Conservation (phyloP, 23 red algal genomes). For the Agarophyton chilense region DNA sequence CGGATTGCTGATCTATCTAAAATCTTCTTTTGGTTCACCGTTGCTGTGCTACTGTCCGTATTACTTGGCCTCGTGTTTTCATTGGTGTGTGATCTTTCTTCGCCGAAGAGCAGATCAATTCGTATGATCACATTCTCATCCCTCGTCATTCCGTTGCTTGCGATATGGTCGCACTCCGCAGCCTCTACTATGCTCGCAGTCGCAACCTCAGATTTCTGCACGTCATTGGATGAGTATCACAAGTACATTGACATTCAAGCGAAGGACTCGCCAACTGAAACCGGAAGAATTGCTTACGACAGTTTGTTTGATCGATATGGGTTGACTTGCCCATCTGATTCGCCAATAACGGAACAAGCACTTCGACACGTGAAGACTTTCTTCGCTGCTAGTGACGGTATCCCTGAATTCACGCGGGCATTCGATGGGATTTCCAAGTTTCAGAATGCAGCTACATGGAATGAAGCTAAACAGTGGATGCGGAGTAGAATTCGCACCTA, state of each 20-base stretch:
- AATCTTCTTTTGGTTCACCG: conserved; percentile 24
- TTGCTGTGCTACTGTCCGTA: conserved; percentile 12
- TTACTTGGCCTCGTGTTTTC: conserved; percentile 20
- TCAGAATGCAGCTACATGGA: conserved; percentile 5
- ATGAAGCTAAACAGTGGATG: conserved; percentile 36
- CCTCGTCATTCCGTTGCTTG: conserved; percentile 20
- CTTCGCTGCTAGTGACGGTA: conserved; percentile 18
- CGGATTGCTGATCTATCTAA: background rate
- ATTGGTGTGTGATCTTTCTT: conserved; percentile 30
- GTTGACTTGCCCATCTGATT: conserved; percentile 37
- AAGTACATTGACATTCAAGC: background rate
- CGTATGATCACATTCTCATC: conserved; percentile 15
- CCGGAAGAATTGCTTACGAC: background rate
- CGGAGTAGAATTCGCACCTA: conserved; percentile 4
- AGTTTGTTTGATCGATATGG: conserved; percentile 37
- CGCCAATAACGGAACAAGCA: background rate
- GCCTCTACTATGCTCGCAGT: conserved; percentile 33
- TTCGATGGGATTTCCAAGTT: conserved; percentile 21
- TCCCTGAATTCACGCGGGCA: background rate
- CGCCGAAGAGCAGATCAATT: conserved; percentile 7
- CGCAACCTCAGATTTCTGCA: conserved; percentile 41
- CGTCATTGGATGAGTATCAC: conserved; percentile 26
- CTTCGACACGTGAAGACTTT: conserved; percentile 23
- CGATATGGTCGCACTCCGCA: conserved; percentile 39
- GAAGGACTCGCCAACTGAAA: background rate